Evolutionary conservation across 176 grass and related monocot species (phyloP).

Genomic region (Musa troglodytarum): DNA sequence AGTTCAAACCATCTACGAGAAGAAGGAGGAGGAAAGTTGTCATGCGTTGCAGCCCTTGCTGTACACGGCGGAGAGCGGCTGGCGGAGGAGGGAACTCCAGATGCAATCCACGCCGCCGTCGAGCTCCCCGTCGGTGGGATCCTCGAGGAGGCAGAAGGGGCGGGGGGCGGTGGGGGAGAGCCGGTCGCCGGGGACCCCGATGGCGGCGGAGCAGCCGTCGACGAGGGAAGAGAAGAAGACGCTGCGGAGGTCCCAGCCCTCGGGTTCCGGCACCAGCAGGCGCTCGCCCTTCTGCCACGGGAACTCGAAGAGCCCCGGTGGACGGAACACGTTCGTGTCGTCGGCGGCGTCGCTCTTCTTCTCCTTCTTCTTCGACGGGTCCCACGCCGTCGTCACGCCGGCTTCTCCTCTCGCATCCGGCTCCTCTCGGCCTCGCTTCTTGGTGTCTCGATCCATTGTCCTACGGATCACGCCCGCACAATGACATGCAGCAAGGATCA

Average conservation of each 20-base stretch:
- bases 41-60: too few relatives aligned
- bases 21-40: too few relatives aligned
- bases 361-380: neutral
- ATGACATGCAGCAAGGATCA: too few relatives aligned
- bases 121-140: neutral
- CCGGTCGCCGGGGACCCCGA: neutral
- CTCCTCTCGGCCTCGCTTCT: neutral
- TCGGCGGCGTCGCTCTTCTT: neutral
- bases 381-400: neutral
- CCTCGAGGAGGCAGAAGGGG: neutral
- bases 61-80: neutral
- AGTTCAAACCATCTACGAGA: too few relatives aligned
- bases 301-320: conserved; percentile 21
- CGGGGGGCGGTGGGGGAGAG: neutral
- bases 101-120: conserved; percentile 1
- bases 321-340: neutral
- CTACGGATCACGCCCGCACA: too few relatives aligned
- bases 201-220: conserved; percentile 2
- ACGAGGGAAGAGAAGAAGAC: conserved; percentile 25
- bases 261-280: neutral
- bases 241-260: conserved; percentile 1
- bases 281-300: conserved; percentile 11
- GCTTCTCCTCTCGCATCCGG: neutral
- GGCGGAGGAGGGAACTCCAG: conserved; percentile 16
- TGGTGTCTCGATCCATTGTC: neutral